Conservation (phyloP, 2,329 filamentous ascomycete species). For the Venturia pyrina region DNA sequence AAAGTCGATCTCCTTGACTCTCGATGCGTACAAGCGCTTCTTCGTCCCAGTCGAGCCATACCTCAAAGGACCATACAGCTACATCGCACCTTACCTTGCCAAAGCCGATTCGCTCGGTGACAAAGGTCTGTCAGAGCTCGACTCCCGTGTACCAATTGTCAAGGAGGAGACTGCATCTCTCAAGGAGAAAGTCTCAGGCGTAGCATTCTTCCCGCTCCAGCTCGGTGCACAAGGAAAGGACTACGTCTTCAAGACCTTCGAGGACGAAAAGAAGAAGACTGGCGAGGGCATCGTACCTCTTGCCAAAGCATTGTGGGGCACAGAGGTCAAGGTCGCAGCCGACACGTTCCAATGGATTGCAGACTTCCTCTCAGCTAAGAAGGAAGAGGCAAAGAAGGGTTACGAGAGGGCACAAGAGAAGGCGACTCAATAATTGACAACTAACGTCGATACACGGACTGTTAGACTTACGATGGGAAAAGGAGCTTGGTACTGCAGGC, state of each 20-base stretch:
- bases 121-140: slow-evolving; percentile 26
- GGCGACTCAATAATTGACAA: background rate
- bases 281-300: slow-evolving; percentile 25
- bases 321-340: slow-evolving; percentile 22
- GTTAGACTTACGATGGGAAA: background rate
- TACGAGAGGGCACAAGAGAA: background rate
- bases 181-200: slow-evolving; percentile 20
- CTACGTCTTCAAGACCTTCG: slow-evolving; percentile 28
- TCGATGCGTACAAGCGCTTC: slow-evolving; percentile 65
- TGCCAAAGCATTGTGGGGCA: slow-evolving; percentile 27
- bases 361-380: slow-evolving; percentile 4
- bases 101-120: slow-evolving; percentile 56
- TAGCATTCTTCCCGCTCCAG: slow-evolving; percentile 22
- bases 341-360: slow-evolving; percentile 5
- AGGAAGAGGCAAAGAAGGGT: slow-evolving; percentile 12
- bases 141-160: slow-evolving; percentile 31
- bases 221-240: slow-evolving; percentile 22
- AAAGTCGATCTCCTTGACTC: slow-evolving; percentile 67
- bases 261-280: slow-evolving; percentile 30
- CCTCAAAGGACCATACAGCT: slow-evolving; percentile 68
- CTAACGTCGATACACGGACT: background rate
- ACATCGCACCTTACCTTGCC: slow-evolving; percentile 73
- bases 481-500: background rate
- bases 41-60: slow-evolving; percentile 71
- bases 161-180: slow-evolving; percentile 39